phyloP scores from a whole-genome alignment of 768 basidiomycete species.

The Erythrobasidium yunnanense region DNA sequence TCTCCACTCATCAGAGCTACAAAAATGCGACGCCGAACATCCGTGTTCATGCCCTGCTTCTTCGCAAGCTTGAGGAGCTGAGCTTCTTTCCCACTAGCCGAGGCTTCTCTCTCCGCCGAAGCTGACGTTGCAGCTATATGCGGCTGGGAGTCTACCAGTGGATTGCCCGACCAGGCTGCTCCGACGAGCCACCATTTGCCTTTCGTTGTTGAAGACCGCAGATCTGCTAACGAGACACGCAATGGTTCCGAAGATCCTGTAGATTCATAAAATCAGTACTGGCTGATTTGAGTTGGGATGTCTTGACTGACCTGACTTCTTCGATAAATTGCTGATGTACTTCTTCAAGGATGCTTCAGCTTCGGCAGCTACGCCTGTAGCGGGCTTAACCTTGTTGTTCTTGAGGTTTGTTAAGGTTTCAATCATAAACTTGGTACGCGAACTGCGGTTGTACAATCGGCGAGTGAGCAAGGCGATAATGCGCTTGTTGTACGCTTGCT shows the following conservation, averaged over 20 bases:
- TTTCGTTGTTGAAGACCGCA: constrained; percentile 67
- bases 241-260: constrained; percentile 55
- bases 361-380: constrained; percentile 55
- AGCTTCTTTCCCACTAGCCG: constrained; percentile 38
- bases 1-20: constrained; percentile 91
- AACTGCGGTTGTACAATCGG: constrained; percentile 47
- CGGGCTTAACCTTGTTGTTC: constrained; percentile 65
- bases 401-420: constrained; percentile 86
- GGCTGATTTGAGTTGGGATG: not conserved
- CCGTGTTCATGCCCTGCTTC: constrained; percentile 97
- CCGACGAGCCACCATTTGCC: constrained; percentile 99
- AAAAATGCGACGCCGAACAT: constrained; percentile 80
- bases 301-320: constrained; percentile 48
- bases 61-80: constrained; percentile 65
- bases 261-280: constrained; percentile 18
- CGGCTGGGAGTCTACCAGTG: constrained; percentile 55
- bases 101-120: constrained; percentile 39
- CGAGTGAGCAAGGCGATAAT: too few species aligned
- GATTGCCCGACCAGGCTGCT: constrained; percentile 88
- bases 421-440: constrained; percentile 86
- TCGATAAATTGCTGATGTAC: constrained; percentile 62
- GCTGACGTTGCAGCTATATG: constrained; percentile 31
- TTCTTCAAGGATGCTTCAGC: constrained; percentile 79
- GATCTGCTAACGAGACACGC: constrained; percentile 71
- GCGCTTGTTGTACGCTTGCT: too few species aligned